phyloP scores from a whole-genome alignment of 2,329 filamentous ascomycete species.

The Aspergillus sp. region DNA sequence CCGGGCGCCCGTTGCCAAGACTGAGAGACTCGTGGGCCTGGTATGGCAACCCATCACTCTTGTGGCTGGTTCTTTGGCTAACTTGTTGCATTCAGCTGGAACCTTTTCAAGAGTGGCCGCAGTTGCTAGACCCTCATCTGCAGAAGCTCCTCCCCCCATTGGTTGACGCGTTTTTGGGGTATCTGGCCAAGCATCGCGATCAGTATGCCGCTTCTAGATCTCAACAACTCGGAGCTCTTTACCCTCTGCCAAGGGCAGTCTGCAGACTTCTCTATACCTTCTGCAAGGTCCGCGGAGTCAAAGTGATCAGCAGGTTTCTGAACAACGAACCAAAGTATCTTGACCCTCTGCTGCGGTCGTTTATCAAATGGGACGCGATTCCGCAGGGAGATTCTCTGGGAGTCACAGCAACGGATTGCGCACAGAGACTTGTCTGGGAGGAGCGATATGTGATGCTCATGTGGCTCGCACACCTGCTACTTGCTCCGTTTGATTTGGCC shows the following conservation, averaged over 20 bases:
- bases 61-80: conserved; percentile 11
- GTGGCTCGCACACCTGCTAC: conserved; percentile 74
- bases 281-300: conserved; percentile 89
- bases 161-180: conserved; percentile 64
- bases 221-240: conserved; percentile 27
- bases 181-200: conserved; percentile 40
- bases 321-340: conserved; percentile 82
- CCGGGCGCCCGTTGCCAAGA: conserved; percentile 29
- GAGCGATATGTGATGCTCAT: conserved; percentile 78
- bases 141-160: conserved; percentile 65
- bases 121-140: conserved; percentile 79
- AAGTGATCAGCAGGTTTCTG: conserved; percentile 82
- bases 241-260: conserved; percentile 58
- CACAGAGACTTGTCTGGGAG: conserved; percentile 60
- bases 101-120: conserved; percentile 89
- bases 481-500: conserved; percentile 81
- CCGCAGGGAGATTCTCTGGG: conserved; percentile 7
- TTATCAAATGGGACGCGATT: conserved; percentile 50
- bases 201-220: conserved; percentile 29
- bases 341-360: conserved; percentile 65
- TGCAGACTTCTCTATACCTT: conserved; percentile 77
- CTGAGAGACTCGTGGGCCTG: conserved; percentile 30
- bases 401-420: conserved; percentile 10
- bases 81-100: conserved; percentile 48
- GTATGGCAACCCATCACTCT: conserved; percentile 21